Percentiles rank a stretch among this genome's conserved stretches.
Conservation (phyloP, 2,329 filamentous ascomycete genomes). For the Botryotinia narcissicola region DNA sequence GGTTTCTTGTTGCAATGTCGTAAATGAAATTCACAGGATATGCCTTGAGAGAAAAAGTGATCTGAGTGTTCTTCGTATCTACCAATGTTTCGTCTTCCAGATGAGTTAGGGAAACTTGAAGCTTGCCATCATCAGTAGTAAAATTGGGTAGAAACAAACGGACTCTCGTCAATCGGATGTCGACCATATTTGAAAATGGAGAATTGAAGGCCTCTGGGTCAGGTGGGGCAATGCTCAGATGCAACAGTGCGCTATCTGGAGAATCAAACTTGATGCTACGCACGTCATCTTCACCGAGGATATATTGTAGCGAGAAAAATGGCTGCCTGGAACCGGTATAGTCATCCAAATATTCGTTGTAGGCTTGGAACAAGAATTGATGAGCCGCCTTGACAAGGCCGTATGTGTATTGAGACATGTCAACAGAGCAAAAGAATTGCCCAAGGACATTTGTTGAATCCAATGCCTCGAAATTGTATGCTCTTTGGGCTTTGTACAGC, state of each 20-base stretch:
- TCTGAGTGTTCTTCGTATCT: not conserved
- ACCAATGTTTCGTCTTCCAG: not conserved
- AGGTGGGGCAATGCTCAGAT: not conserved
- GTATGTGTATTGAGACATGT: not conserved
- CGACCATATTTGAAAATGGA: not conserved
- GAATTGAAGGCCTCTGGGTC: not conserved
- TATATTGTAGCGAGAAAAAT: not conserved
- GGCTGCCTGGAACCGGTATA: not conserved
- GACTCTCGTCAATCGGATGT: not conserved
- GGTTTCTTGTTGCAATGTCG: not conserved
- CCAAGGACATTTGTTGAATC: not conserved
- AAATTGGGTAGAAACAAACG: not conserved
- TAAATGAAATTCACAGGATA: not conserved
- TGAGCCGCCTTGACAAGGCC: not conserved
- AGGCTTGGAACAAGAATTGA: not conserved
- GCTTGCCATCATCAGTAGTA: not conserved
- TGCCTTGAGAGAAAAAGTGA: not conserved
- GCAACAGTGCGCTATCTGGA: not conserved
- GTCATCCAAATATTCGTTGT: not conserved
- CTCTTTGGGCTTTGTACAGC: not conserved
- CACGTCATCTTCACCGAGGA: not conserved
- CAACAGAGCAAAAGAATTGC: not conserved
- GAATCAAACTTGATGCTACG: not conserved
- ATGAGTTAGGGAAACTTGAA: not conserved
- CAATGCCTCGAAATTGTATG: not conserved